Evolutionary conservation across 2,329 filamentous ascomycete genomes (phyloP).

Genomic region (Penicillium sumatraense): DNA sequence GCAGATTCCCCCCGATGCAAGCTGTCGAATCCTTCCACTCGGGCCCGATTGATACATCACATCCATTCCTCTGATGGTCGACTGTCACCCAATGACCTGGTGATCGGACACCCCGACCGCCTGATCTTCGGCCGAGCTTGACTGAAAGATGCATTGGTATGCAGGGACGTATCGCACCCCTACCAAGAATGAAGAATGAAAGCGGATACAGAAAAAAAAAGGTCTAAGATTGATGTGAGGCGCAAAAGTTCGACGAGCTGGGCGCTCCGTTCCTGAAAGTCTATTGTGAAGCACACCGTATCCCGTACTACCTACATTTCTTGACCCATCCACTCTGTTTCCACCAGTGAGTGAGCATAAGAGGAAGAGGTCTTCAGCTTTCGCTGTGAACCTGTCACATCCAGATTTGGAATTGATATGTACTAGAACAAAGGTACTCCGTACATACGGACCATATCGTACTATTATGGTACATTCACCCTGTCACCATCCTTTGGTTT

Average conservation of each 20-base stretch:
- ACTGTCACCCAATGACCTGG: slow-evolving; percentile 6
- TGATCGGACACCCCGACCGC: background rate
- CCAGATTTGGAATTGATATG: slow-evolving; percentile 14
- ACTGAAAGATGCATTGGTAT: slow-evolving; percentile 21
- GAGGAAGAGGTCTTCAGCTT: background rate
- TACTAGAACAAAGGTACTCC: too few relatives aligned
- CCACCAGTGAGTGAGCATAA: slow-evolving; percentile 1
- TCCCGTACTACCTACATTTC: background rate
- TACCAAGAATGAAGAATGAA: slow-evolving; percentile 17
- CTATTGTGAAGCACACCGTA: too few relatives aligned
- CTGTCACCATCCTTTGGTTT: slow-evolving; percentile 1
- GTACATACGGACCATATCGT: slow-evolving; percentile 9
- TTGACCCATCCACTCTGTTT: slow-evolving; percentile 5
- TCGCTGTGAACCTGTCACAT: slow-evolving; percentile 23
- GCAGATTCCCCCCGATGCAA: slow-evolving; percentile 23
- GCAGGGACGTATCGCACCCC: slow-evolving; percentile 19
- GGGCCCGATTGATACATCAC: slow-evolving; percentile 22
- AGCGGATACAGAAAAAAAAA: too few relatives aligned
- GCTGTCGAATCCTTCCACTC: slow-evolving; percentile 22
- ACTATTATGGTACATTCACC: background rate
- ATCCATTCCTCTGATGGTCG: slow-evolving; percentile 16
- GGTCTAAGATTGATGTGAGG: background rate
- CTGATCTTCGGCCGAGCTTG: background rate
- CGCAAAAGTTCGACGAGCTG: background rate
- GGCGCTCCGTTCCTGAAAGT: slow-evolving; percentile 10